Base-by-base conservation (phyloP, 805 yeast species). In the Nakazawaea siamensis region DNA sequence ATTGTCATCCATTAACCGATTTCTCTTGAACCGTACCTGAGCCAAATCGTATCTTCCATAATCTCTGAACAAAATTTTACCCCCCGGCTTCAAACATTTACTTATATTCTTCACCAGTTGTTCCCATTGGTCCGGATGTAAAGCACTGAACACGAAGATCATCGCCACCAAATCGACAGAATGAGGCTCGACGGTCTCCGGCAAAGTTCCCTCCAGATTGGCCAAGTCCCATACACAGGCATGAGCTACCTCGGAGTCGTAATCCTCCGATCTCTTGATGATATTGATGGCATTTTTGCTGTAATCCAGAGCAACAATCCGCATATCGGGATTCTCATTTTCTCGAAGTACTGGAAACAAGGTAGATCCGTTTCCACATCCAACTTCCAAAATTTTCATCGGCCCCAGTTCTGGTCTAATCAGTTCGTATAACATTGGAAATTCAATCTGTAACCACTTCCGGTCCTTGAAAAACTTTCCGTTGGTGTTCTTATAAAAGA, bases 311-410 rank as follows among this genome's bases (percentile, higher is more conserved):
- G 95, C 98, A 36, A 74, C 69, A 6, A 92, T 73, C 45, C 62
- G 69, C 34, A 92, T 60, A 18, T 76, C 58, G n/a, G 78, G 76
- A 58, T 92, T 92, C 54, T 83, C 67, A 54, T 92, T 92, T 47
- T 81, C 87, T 37, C 70, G 70, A 39, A 92, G 60, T 15, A 92
- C 79, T 4, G 98, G 98, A 55, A 81, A 92, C 64, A 92, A 72
- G 0, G 98, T 92, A 56, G 92, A 92, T 9, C 98, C 98, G 4
- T 96, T 97, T 38, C 98, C 98, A 60, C 98, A 92, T 3, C 98
- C 98, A 31, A 92, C 80, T 57, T 92, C 98, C 37, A 92, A 67
- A 23, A 92, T 80, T 3, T 79, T 75, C 16, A 69, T 68, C 4
- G 80, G 73, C n/a, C 86, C 81, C 5, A 79, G 67, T 19, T 27